A percentile compares a stretch with the other conserved stretches of the same genome.
Evolutionary conservation across 805 yeast genomes (phyloP).

Genomic region (Soucietia sequanensis): DNA sequence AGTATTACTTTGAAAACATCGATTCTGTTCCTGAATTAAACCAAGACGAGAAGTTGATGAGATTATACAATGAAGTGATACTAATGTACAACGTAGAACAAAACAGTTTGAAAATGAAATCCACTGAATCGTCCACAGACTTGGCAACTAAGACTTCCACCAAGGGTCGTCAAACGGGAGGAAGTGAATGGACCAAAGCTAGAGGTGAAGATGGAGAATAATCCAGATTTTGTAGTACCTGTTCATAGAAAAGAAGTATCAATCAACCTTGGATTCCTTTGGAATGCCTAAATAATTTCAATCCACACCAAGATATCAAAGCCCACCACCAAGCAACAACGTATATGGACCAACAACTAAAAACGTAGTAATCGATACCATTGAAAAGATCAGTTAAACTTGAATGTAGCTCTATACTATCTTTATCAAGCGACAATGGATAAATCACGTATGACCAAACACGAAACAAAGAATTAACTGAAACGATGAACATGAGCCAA

Average conservation of each 20-base stretch:
- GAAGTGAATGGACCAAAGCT: conserved; percentile 66
- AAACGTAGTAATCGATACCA: conserved; percentile 26
- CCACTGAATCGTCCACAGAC: not conserved
- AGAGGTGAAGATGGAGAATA: conserved; percentile 73
- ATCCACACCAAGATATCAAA: conserved; percentile 70
- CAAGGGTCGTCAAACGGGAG: conserved; percentile 73
- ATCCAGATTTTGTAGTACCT: not conserved
- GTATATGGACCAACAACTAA: conserved; percentile 39
- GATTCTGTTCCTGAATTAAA: conserved; percentile 1
- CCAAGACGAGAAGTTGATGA: conserved; percentile 8
- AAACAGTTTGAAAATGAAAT: not conserved
- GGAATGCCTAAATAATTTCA: conserved; percentile 78
- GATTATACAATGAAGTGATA: conserved; percentile 35
- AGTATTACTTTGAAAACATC: conserved; percentile 5
- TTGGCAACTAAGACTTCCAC: conserved; percentile 6
- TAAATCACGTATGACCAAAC: conserved; percentile 33
- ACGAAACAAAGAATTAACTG: conserved; percentile 34
- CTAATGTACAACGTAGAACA: conserved; percentile 34
- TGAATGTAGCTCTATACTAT: conserved; percentile 10
- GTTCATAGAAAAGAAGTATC: not conserved
- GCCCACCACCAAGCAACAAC: conserved; percentile 63
- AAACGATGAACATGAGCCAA: conserved; percentile 32
- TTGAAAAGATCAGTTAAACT: conserved; percentile 14
- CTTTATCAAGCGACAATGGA: conserved; percentile 21
- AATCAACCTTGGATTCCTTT: conserved; percentile 47